A percentile compares a stretch with the other conserved stretches of the same genome.
phyloP scores from a whole-genome alignment of 345 rosid genomes.

The Acer campestre region DNA sequence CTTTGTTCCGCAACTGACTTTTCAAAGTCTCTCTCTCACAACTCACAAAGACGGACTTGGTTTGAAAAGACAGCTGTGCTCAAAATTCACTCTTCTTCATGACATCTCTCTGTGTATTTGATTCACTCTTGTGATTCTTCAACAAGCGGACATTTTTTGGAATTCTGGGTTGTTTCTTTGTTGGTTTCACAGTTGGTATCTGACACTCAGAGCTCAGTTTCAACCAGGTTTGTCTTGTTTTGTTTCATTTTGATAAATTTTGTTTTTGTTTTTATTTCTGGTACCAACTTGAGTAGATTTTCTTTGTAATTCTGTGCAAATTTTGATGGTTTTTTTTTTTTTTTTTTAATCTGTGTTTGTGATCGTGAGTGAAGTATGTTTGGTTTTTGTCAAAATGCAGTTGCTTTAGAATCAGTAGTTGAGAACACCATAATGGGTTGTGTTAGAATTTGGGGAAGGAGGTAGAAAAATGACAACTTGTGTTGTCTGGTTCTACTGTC shows the following conservation, averaged over 20 bases:
- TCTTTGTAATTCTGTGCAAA: background rate
- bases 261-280: background rate
- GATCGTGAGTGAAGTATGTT: background rate
- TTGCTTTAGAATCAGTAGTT: background rate
- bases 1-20: background rate
- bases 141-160: background rate
- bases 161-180: background rate
- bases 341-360: too few species aligned
- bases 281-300: background rate
- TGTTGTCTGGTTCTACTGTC: background rate
- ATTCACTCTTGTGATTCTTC: background rate
- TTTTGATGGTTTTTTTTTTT: background rate
- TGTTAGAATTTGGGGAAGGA: background rate
- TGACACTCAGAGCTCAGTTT: conserved; percentile 4
- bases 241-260: background rate
- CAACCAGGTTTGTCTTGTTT: background rate
- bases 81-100: background rate
- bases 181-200: background rate
- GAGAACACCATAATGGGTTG: background rate
- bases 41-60: background rate
- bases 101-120: background rate
- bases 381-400: background rate
- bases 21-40: background rate
- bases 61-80: background rate
- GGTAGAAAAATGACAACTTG: background rate